Percentiles rank a stretch among this genome's conserved stretches.
Evolutionary conservation across 1,139 yeast genomes (phyloP).

Genomic region (Suhomyces atakaporum): DNA sequence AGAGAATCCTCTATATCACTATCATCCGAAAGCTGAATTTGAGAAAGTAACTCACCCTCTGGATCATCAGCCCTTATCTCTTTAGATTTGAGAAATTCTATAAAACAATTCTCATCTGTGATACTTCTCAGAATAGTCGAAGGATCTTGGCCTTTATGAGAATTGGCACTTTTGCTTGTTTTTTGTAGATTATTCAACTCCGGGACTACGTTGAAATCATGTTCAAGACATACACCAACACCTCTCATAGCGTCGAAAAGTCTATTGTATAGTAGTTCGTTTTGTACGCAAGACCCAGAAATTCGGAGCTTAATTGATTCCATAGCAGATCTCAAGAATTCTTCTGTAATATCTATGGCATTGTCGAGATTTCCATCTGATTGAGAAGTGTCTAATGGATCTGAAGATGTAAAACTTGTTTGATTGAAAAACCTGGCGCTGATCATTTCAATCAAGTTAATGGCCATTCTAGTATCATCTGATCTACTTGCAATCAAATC

Average conservation of each 20-base stretch:
- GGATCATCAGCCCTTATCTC: conserved; percentile 2
- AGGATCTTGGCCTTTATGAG: not conserved
- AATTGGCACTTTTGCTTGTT: no score
- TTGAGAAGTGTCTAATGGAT: not conserved
- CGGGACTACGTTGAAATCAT: no score
- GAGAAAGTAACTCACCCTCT: conserved; percentile 13
- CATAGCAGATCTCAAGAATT: no score
- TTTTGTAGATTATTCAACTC: no score
- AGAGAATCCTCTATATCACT: conserved; percentile 24
- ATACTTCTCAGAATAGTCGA: not conserved
- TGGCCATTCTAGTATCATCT: conserved; percentile 36
- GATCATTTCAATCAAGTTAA: conserved; percentile 34
- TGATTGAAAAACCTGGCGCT: conserved; percentile 19
- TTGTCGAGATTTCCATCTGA: not conserved
- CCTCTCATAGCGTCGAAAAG: no score
- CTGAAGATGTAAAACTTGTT: not conserved
- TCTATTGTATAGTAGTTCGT: no score
- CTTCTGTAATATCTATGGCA: no score
- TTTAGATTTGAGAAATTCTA: conserved; percentile 13
- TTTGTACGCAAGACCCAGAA: no score
- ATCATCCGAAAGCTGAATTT: conserved; percentile 40
- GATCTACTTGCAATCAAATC: conserved; percentile 21
- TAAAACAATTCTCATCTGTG: conserved; percentile 13
- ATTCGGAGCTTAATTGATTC: no score
- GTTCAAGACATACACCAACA: no score